Evolutionary conservation across 78 protist genomes (phyloP), one percentile per base, ranked within the genome.

Genomic region (Speleostelium caveatum): DNA sequence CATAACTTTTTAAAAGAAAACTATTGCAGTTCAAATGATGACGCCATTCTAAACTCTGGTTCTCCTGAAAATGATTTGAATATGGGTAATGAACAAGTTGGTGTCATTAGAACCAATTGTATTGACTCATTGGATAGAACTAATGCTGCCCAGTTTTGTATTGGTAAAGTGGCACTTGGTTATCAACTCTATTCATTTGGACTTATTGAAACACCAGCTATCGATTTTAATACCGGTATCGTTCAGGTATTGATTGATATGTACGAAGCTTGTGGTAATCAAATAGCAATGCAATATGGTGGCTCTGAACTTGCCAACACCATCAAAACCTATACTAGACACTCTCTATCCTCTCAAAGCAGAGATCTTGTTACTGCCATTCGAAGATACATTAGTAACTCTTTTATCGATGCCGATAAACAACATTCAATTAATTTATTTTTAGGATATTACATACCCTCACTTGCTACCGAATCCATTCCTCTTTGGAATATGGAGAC

Each of bases 121-220:
- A 89, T 99, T 30, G 99, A 99, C 76, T 97, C 99, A n/a, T 91
- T 99, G 3, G 99, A 99, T 76, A 93, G 99, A 14, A 99, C 99
- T 30, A 98, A 98, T 85, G 75, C 97, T 0, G 99, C 97, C 7
- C 98, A 97, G 85, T 93, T 97, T 53, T 95, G 93, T 74, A 62
- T 98, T 24, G 99, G 99, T 19, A 76, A 90, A 36, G 5, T 59
- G 35, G 98, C 97, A 26, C 92, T 99, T 7, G 91, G 76, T 2
- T 79, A 92, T 8, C 99, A 98, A 58, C 62, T 94, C n/a, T 78
- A 80, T 26, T 94, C 86, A 2, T 39, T 96, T 74, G 97, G 96
- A 16, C n/a, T 93, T 12, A 39, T 76, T 14, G 87, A 75, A 6
- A 6, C 33, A 8, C 77, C 95, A 2, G 22, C 58, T 19, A 17